Base-by-base conservation (phyloP, 345 rosid species). In the Melastoma malabathricum region DNA sequence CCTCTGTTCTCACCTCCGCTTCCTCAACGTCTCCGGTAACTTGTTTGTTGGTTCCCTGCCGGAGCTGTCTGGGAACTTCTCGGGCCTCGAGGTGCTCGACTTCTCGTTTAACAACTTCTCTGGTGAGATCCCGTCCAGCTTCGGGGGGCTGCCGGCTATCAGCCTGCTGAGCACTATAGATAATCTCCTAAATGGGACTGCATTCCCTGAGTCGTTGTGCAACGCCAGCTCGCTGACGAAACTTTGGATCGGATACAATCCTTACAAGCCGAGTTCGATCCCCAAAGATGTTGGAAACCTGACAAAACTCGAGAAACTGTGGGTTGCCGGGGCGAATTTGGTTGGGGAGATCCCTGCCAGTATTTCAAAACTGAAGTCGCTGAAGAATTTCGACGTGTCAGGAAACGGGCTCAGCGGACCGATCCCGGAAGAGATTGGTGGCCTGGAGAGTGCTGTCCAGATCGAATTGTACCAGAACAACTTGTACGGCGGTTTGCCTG, bases 261-360 rank as follows among this genome's bases (percentile, higher is more conserved):
- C 66, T 2, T 78, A 60, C 53, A 59, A 50, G 53, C 69, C 1
- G 23, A 47, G 80, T 57, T 49, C 69, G 10, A 49, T 86, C 41
- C 95, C 95, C 9, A 15, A 63, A 16, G 64, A 60, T 9, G 47
- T 80, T 2, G 83, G 86, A 17, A 76, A 68, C 46, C 47, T 86
- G 38, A 57, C 68, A 18, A 80, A 78, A 61, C 76, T 86, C 29
- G 74, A 72, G 63, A 4, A 2, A 18, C 65, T 86, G 7, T 72
- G 65, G 52, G 22, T 58, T 13, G 4, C 67, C 15, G 2, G 3
- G 0, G 51, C 78, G 46, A 43, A 61, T 29, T 76, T 83, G 25
- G 25, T 61, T 50, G 88, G 88, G 20, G 75, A 72, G 55, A 76
- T 86, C 23, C 95, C 88, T 0, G 72, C 48, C 4, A 74, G 74